phyloP scores from a whole-genome alignment of 1,284 basidiomycete genomes.

The Fomitiporia mediterranea region DNA sequence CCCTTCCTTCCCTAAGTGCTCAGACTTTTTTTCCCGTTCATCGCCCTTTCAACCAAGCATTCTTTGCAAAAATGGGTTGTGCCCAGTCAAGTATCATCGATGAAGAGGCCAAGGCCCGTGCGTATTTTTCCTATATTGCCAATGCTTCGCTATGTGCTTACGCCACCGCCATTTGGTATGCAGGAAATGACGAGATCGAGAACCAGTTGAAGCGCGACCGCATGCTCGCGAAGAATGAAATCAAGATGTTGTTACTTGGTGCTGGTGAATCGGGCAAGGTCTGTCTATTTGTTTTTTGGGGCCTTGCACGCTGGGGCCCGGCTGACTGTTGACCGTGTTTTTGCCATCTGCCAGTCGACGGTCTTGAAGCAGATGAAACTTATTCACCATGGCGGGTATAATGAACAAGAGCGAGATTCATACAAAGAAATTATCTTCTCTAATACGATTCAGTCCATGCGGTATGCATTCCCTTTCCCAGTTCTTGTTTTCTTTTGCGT shows the following conservation, averaged over 20 bases:
- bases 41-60: slow-evolving; percentile 9
- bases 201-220: slow-evolving; percentile 91
- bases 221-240: slow-evolving; percentile 90
- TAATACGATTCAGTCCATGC: slow-evolving; percentile 96
- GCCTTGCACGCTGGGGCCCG: slow-evolving; percentile 1
- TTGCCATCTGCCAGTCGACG: slow-evolving; percentile 56
- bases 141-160: slow-evolving; percentile 7
- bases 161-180: background rate
- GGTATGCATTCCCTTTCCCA: slow-evolving; percentile 41
- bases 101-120: slow-evolving; percentile 78
- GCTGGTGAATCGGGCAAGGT: slow-evolving; percentile 93
- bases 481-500: background rate
- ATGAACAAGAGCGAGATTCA: slow-evolving; percentile 85
- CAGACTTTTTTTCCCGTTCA: slow-evolving; percentile 24
- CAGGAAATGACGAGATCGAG: slow-evolving; percentile 94
- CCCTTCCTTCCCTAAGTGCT: slow-evolving; percentile 18
- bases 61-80: slow-evolving; percentile 57
- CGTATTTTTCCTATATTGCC: slow-evolving; percentile 33
- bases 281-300: slow-evolving; percentile 22
- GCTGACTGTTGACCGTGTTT: background rate
- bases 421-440: slow-evolving; percentile 98
- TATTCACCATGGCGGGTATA: slow-evolving; percentile 90
- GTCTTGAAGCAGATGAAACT: slow-evolving; percentile 97
- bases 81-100: slow-evolving; percentile 66
- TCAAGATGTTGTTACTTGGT: slow-evolving; percentile 89